These are phyloP conservation scores for Pisolithus albus DNA, from an alignment of 768 basidiomycete species.

Conservation along the genomic window DNA sequence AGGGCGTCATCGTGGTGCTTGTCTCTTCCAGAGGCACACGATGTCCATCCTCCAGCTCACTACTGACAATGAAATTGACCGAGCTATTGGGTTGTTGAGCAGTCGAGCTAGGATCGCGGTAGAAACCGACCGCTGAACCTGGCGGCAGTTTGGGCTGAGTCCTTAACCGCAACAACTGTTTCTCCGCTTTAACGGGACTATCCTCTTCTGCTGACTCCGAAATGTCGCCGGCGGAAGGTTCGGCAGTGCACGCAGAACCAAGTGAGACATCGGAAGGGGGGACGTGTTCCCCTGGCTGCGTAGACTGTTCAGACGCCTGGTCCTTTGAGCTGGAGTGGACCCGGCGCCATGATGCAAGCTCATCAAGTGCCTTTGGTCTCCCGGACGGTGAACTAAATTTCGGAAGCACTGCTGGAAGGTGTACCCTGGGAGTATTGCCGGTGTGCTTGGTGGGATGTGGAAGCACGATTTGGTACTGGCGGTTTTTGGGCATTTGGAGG, in stretches of 20 bases:
- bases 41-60: constrained; percentile 52
- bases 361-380: constrained; percentile 31
- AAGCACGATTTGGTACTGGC: constrained; percentile 31
- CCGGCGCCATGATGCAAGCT: constrained; percentile 36
- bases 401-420: constrained; percentile 29
- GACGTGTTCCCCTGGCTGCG: constrained; percentile 6
- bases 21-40: constrained; percentile 9
- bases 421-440: constrained; percentile 29
- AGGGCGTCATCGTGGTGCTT: constrained; percentile 15
- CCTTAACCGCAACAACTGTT: constrained; percentile 35
- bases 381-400: constrained; percentile 11
- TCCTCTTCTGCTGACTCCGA: constrained; percentile 29
- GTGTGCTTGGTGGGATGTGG: constrained; percentile 18
- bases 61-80: constrained; percentile 73
- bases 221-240: constrained; percentile 19
- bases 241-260: constrained; percentile 57
- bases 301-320: constrained; percentile 2
- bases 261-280: constrained; percentile 48
- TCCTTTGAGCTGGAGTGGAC: constrained; percentile 13
- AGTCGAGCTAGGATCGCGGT: constrained; percentile 54
- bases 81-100: constrained; percentile 40
- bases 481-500: constrained; percentile 41
- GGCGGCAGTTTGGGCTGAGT: constrained; percentile 66
- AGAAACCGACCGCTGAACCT: constrained; percentile 67
- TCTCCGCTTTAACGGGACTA: constrained; percentile 18